phyloP scores from a whole-genome alignment of 139 green algal genomes.

The Desmodesmus armatus region DNA sequence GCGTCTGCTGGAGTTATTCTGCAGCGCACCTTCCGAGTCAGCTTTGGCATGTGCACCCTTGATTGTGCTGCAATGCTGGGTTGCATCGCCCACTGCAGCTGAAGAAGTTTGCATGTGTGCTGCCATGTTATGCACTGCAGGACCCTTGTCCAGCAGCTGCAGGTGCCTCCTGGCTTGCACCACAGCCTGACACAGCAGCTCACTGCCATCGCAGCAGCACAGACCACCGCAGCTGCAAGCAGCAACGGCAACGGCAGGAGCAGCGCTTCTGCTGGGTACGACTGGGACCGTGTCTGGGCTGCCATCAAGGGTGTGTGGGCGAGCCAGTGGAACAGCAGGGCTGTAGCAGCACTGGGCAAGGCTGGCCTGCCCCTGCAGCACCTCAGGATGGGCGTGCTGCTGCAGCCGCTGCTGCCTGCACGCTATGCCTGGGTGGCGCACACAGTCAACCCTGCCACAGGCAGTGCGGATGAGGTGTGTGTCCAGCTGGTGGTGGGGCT shows the following conservation, averaged over 20 bases:
- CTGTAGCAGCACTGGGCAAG: conserved; percentile 48
- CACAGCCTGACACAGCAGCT: neutral
- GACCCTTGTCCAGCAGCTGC: conserved; percentile 26
- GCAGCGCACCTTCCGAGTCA: too few relatives aligned
- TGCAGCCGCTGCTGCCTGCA: conserved; percentile 56
- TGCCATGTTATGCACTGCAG: neutral
- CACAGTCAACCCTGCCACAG: conserved; percentile 46
- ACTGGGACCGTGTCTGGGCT: conserved; percentile 51
- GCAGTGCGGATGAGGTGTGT: conserved; percentile 50
- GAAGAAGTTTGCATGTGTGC: too few relatives aligned
- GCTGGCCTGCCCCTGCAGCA: conserved; percentile 44
- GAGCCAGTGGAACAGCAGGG: conserved; percentile 60
- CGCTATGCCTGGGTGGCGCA: conserved; percentile 69
- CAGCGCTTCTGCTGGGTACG: neutral
- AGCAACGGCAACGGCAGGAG: conserved; percentile 29
- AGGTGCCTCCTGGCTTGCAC: neutral
- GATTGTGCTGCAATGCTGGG: too few relatives aligned
- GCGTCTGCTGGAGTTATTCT: neutral
- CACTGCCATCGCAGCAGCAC: conserved; percentile 10
- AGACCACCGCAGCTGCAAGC: neutral
- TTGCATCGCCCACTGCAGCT: too few relatives aligned
- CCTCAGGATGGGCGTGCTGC: conserved; percentile 68
- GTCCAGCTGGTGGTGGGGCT: conserved; percentile 70
- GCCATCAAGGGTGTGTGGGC: conserved; percentile 63
- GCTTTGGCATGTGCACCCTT: too few relatives aligned